Evolutionary conservation across 805 yeast species (phyloP).

Genomic region (Saturnispora quitensis): DNA sequence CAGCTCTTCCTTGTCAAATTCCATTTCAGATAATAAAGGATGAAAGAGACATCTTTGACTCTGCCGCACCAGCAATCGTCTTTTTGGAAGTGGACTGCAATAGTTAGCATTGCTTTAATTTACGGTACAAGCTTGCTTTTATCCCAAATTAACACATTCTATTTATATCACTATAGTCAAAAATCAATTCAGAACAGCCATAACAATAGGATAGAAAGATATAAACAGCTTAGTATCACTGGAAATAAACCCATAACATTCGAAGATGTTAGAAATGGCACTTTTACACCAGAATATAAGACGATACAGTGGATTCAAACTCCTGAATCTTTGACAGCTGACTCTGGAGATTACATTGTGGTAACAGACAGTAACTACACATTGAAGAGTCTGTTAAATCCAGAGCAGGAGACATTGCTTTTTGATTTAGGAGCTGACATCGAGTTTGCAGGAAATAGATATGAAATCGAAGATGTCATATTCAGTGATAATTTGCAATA

Average conservation of each 20-base stretch:
- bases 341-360: slow-evolving; percentile 60
- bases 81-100: slow-evolving; percentile 4
- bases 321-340: slow-evolving; percentile 40
- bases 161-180: slow-evolving; percentile 1
- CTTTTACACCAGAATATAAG: slow-evolving; percentile 44
- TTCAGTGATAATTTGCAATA: slow-evolving; percentile 60
- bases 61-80: background rate
- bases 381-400: slow-evolving; percentile 44
- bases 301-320: slow-evolving; percentile 62
- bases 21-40: background rate
- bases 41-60: background rate
- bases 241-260: slow-evolving; percentile 29
- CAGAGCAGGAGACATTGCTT: slow-evolving; percentile 34
- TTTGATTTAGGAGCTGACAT: slow-evolving; percentile 41
- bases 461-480: slow-evolving; percentile 41
- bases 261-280: slow-evolving; percentile 42
- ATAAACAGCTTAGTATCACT: background rate
- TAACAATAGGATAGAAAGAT: background rate
- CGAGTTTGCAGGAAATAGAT: slow-evolving; percentile 29
- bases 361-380: slow-evolving; percentile 39
- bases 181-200: background rate
- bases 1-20: background rate
- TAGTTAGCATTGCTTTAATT: slow-evolving; percentile 9
- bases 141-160: slow-evolving; percentile 6
- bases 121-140: slow-evolving; percentile 20